A percentile compares a stretch with the other conserved stretches of the same genome.
phyloP scores from a whole-genome alignment of 306 rosid genomes.

The Amphicarpaea edgeworthii region DNA sequence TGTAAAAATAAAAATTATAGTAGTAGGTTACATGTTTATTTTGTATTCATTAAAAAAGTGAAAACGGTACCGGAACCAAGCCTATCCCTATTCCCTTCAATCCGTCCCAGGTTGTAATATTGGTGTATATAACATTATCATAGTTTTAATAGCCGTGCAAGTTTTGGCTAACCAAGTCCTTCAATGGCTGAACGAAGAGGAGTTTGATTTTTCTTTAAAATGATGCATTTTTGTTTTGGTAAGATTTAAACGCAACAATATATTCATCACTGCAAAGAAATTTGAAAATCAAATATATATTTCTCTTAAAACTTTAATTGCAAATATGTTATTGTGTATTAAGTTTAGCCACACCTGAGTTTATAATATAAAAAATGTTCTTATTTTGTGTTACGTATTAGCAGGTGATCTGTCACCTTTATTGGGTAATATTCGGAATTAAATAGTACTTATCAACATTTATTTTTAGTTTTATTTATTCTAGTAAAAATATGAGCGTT shows the following conservation, averaged over 20 bases:
- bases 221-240: too few species aligned
- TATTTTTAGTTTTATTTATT: background rate
- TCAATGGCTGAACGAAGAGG: conserved; percentile 14
- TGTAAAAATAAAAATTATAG: too few species aligned
- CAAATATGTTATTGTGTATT: background rate
- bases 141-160: background rate
- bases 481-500: background rate
- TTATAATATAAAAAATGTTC: too few species aligned
- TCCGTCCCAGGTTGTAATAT: background rate
- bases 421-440: too few species aligned
- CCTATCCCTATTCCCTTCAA: background rate
- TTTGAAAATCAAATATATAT: background rate
- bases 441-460: background rate
- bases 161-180: conserved; percentile 1
- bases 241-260: background rate
- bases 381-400: too few species aligned
- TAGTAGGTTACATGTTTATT: too few species aligned
- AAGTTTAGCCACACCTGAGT: background rate
- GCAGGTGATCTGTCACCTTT: too few species aligned
- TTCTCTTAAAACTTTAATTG: background rate
- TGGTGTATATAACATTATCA: background rate
- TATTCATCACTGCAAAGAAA: background rate
- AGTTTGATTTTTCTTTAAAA: background rate
- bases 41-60: too few species aligned
- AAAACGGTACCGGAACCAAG: background rate